Conservation (phyloP, 2,329 filamentous ascomycete genomes). For the Phaeosphaeriaceae sp. region DNA sequence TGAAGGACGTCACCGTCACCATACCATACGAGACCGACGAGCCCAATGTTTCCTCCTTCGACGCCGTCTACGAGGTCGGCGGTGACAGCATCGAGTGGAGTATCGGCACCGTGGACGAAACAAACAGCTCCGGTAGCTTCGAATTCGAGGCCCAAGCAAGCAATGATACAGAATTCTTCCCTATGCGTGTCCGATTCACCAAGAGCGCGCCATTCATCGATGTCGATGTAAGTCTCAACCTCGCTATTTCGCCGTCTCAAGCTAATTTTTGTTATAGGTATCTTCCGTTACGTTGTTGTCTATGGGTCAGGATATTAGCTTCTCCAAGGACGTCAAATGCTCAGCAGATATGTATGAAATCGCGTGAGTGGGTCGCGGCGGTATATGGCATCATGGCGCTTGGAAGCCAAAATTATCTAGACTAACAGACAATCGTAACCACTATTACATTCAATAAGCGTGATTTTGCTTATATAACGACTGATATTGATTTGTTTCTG, state of each 20-base stretch:
- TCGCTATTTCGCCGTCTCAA: background rate
- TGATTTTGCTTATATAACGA: too few species aligned
- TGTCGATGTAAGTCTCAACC: slow-evolving; percentile 81
- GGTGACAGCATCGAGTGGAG: slow-evolving; percentile 95
- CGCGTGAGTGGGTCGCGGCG: slow-evolving; percentile 62
- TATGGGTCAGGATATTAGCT: slow-evolving; percentile 78
- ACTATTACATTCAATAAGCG: too few species aligned
- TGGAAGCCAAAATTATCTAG: background rate
- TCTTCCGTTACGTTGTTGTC: slow-evolving; percentile 73
- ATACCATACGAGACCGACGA: slow-evolving; percentile 88
- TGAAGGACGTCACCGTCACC: slow-evolving; percentile 84
- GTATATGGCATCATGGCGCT: too few species aligned
- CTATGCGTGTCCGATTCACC: slow-evolving; percentile 89
- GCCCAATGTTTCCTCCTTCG: slow-evolving; percentile 88
- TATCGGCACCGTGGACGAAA: slow-evolving; percentile 82
- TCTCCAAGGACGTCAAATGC: slow-evolving; percentile 81
- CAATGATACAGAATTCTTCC: slow-evolving; percentile 96
- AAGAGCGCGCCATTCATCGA: slow-evolving; percentile 88
- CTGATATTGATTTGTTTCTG: too few species aligned
- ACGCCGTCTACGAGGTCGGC: slow-evolving; percentile 91
- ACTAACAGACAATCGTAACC: background rate
- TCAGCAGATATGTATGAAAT: slow-evolving; percentile 78
- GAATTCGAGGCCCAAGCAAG: slow-evolving; percentile 91
- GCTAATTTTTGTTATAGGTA: slow-evolving; percentile 59
- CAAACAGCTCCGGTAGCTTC: slow-evolving; percentile 84